Percentiles rank a stretch among this genome's conserved stretches.
Evolutionary conservation across 306 rosid species (phyloP).

Genomic region (Acacia melanoxylon): DNA sequence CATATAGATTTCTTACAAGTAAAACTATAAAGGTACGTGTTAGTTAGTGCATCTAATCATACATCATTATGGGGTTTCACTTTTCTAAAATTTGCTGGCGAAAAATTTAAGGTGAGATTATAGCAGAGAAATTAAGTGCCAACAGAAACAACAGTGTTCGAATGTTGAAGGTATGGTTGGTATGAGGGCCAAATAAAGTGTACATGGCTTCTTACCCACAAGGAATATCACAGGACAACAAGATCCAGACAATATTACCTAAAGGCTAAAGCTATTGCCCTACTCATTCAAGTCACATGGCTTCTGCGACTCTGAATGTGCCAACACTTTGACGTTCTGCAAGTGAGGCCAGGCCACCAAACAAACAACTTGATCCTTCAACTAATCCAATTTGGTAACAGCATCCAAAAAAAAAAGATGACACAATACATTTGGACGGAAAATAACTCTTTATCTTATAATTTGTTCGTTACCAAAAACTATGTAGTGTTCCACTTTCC

Average conservation of each 20-base stretch:
- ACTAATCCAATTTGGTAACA: neutral
- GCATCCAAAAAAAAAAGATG: constrained; percentile 1
- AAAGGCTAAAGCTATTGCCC: neutral
- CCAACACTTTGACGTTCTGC: constrained; percentile 74
- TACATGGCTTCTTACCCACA: neutral
- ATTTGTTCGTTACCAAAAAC: constrained; percentile 79
- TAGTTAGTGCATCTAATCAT: neutral
- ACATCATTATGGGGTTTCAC: neutral
- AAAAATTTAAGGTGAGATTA: neutral
- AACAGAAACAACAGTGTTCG: neutral
- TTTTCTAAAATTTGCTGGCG: neutral
- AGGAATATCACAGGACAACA: neutral
- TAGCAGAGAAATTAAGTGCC: neutral
- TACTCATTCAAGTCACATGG: constrained; percentile 67
- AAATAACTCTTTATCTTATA: constrained; percentile 55
- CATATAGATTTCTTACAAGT: neutral
- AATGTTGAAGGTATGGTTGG: neutral
- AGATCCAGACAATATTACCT: neutral
- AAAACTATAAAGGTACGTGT: neutral
- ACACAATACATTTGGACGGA: neutral
- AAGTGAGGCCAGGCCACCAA: constrained; percentile 59
- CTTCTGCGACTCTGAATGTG: constrained; percentile 66
- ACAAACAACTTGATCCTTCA: constrained; percentile 64
- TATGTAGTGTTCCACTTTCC: constrained; percentile 62
- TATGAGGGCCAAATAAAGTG: neutral